Evolutionary conservation across 78 protist genomes (phyloP), one percentile per base, ranked within the genome.

Genomic region (Creolimax fragrantissima): DNA sequence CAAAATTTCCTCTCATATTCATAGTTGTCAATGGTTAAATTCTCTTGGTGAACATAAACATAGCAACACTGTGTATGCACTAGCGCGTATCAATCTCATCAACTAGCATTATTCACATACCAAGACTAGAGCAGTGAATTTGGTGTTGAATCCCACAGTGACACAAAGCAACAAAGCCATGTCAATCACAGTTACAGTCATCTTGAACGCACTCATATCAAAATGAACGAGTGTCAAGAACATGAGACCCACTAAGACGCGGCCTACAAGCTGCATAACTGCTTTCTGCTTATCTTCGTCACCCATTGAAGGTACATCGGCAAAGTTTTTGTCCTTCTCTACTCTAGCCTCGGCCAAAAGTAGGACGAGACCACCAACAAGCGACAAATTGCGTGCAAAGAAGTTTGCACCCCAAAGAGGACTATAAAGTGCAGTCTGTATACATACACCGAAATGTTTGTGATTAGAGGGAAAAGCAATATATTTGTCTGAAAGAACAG

Each of bases 301-400:
- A 39, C 92, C 41, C 11, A 41, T 41, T 42, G 35, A 11, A 36
- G 81, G 41, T 41, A 81, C 43, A 5, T 39, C 67, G 35, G 93
- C 88, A 36, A 43, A 81, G 32, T 35, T 37, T 3, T 7, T 2
- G 42, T 11, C 5, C 24, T 11, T 43, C 6, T 4, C 3, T 42
- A 3, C 84, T 3, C 42, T 32, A 17, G 2, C 45, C 39, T 92
- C 93, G 11, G 93, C 93, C 44, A 92, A 11, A 3, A 92, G 44
- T 11, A 92, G 42, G 17, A 92, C 2, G 2, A 92, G 93, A 6
- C 92, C 85, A 41, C 93, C 93, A 32, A 43, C 45, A 11, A 88
- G 90, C 37, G 90, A 5, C 5, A 45, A 41, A 35, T 88, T 88
- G 67, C 90, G 90, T 17, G 90, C 90, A 5, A 88, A 88, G 67